A percentile compares a stretch with the other conserved stretches of the same genome.
phyloP scores from a whole-genome alignment of 352 stramenopile genomes.

The Pythium aristosporum region DNA sequence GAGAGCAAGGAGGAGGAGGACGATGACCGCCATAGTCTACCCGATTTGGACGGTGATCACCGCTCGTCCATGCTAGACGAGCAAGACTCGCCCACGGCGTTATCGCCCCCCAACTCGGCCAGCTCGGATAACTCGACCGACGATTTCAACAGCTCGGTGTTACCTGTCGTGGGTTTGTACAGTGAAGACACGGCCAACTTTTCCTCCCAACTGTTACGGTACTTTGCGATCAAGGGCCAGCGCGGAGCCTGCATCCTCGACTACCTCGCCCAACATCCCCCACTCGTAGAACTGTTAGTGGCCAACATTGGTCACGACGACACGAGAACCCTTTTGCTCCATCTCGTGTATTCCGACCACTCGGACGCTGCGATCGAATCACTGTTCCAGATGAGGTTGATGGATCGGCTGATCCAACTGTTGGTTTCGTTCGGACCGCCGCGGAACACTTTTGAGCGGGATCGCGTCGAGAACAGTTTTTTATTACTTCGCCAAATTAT shows the following conservation, averaged over 20 bases:
- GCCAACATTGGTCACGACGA: slow-evolving; percentile 83
- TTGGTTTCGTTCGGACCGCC: slow-evolving; percentile 72
- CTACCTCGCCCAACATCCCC: slow-evolving; percentile 55
- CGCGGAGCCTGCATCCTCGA: slow-evolving; percentile 79
- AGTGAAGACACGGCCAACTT: slow-evolving; percentile 79
- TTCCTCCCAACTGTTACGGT: slow-evolving; percentile 75
- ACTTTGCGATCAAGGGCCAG: slow-evolving; percentile 76
- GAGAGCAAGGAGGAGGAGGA: slow-evolving; percentile 6
- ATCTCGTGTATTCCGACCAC: slow-evolving; percentile 85
- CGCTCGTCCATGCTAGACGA: slow-evolving; percentile 9
- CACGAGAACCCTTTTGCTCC: slow-evolving; percentile 71
- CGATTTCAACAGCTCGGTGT: neutral
- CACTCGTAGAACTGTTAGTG: slow-evolving; percentile 69
- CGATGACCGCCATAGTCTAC: slow-evolving; percentile 22
- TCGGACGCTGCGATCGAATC: slow-evolving; percentile 69
- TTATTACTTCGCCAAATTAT: slow-evolving; percentile 78
- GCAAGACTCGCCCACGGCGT: neutral
- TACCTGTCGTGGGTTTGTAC: slow-evolving; percentile 58
- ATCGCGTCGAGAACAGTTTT: slow-evolving; percentile 82
- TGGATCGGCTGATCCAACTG: slow-evolving; percentile 78
- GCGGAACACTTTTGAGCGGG: slow-evolving; percentile 68
- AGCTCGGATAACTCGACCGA: slow-evolving; percentile 5
- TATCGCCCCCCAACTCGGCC: slow-evolving; percentile 28
- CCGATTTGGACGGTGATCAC: slow-evolving; percentile 16
- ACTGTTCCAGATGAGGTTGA: slow-evolving; percentile 67